These are phyloP conservation scores for Apiospora arundinis DNA, from an alignment of 2,329 filamentous ascomycete genomes.

Conservation along the genomic window DNA sequence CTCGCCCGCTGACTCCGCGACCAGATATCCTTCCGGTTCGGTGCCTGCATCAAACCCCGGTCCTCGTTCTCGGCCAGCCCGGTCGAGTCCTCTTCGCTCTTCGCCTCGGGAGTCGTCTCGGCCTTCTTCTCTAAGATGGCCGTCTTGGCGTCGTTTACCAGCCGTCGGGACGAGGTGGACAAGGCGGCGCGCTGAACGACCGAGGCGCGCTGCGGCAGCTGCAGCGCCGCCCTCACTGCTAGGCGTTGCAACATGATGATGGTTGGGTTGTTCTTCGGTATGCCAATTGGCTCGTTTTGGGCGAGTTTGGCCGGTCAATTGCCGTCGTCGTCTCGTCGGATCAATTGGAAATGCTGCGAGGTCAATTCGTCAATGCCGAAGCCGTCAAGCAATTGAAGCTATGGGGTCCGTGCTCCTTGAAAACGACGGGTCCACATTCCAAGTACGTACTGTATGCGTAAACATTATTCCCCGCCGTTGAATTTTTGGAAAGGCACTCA, in stretches of 20 bases:
- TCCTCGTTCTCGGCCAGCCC: constrained; percentile 52
- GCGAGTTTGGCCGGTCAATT: constrained; percentile 29
- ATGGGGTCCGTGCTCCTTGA: background rate
- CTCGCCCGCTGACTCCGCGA: constrained; percentile 84
- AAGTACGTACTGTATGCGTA: constrained; percentile 16
- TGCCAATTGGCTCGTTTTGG: constrained; percentile 36
- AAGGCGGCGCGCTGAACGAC: constrained; percentile 54
- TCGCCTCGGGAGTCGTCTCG: constrained; percentile 50
- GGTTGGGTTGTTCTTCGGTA: constrained; percentile 56
- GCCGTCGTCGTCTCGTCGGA: constrained; percentile 20
- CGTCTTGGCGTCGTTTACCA: constrained; percentile 47
- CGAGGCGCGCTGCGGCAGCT: constrained; percentile 52
- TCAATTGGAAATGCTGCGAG: constrained; percentile 15
- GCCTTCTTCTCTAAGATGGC: constrained; percentile 47
- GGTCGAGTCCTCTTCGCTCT: constrained; percentile 48
- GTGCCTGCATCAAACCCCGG: constrained; percentile 71
- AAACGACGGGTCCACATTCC: background rate
- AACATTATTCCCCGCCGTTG: constrained; percentile 23
- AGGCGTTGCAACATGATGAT: constrained; percentile 57
- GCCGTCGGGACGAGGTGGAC: constrained; percentile 51
- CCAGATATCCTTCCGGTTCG: constrained; percentile 84
- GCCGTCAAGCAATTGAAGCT: constrained; percentile 14
- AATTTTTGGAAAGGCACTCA: constrained; percentile 15
- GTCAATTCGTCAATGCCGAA: constrained; percentile 23
- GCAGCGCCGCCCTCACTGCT: constrained; percentile 47